Evolutionary conservation across 768 basidiomycete genomes (phyloP), one percentile per base, ranked within the genome.

Genomic region (Candolleomyces aberdarensis): DNA sequence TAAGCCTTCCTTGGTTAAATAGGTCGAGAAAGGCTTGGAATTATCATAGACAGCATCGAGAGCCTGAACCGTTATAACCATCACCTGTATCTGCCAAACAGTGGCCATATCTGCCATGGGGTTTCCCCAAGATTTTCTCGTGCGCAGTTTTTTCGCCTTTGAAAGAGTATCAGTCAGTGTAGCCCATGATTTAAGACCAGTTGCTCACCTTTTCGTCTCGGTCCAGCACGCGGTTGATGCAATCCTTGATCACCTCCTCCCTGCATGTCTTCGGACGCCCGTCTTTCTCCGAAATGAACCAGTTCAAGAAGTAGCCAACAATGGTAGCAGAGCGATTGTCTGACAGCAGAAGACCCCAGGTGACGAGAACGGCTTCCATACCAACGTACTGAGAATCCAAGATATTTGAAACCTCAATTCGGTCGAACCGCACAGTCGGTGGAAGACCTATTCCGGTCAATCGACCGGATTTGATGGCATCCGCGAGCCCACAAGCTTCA

Each of bases 251-350:
- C 1, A 46, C 44, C n/a, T 22, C 19, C 29, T 50, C 32, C 15
- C 22, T 40, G 22, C 26, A 26, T 48, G 43, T 47, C 6, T 32
- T 31, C 8, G 53, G 36, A 31, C 46, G 22, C 67, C 73, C 63
- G 60, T 66, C 15, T 58, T 62, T 14, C 40, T 65, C 32, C 3
- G 40, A 9, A 29, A 53, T 39, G 8, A 56, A 17, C 79, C 79
- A 80, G 58, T 80, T 80, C 79, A 80, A 76, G 59, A 74, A 77
- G 57, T 76, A 75, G 22, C 73, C 75, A 9, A 76, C 19, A 2
- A 56, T 43, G 19, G 36, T 39, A n/a, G 54, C 36, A 19, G 39
- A 10, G 7, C 41, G 5, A 20, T 10, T 43, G 9, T 40, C 32
- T 8, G 15, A 14, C n/a, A 56, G 40, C 8, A 56, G 40, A 6